Evolutionary conservation across 75 land plant genomes (phyloP), one percentile per base, ranked within the genome.

Genomic region (Pinus taeda): DNA sequence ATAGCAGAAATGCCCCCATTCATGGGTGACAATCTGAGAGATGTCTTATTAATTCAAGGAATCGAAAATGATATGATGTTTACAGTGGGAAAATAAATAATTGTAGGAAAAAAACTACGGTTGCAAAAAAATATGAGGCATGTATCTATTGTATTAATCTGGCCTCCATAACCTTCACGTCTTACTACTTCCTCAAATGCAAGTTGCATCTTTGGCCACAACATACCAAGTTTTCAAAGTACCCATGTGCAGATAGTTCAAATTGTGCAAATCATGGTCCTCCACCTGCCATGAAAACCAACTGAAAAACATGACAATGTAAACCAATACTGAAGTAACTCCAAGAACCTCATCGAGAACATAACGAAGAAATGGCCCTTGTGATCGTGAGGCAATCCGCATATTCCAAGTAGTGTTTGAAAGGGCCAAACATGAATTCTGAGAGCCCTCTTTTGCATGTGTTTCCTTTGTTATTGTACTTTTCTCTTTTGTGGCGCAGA

Each of bases 301-400:
- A n/a, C n/a, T n/a, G n/a, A n/a, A n/a, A n/a, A n/a, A n/a, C 99
- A 97, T 97, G 26, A 92, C 98, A 49, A 97, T 77, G 77, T 97
- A 95, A 64, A 97, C 91, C 99, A 97, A 93, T 3, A 98, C 96
- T 3, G 98, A 90, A 15, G 98, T 97, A 65, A 97, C 99, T 7
- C 99, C 99, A 33, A 98, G 96, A 15, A 97, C 94, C 75, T 97
- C 99, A 85, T 95, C 96, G 80, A 91, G 97, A 91, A 97, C 91
- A 62, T 85, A 95, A 82, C 85, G 85, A 76, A 97, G 83, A 83
- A 97, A 66, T 0, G 99, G 95, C 22, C 93, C 90, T 11, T 88
- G 85, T n/a, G 98, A 77, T 81, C 99, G 84, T 0, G 98, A 90
- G 8, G 93, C 87, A 42, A 82, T 88, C 66, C 97, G 79, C 92